Conservation (phyloP, 108 stramenopile genomes). For the Fragilaria crotonensis region DNA sequence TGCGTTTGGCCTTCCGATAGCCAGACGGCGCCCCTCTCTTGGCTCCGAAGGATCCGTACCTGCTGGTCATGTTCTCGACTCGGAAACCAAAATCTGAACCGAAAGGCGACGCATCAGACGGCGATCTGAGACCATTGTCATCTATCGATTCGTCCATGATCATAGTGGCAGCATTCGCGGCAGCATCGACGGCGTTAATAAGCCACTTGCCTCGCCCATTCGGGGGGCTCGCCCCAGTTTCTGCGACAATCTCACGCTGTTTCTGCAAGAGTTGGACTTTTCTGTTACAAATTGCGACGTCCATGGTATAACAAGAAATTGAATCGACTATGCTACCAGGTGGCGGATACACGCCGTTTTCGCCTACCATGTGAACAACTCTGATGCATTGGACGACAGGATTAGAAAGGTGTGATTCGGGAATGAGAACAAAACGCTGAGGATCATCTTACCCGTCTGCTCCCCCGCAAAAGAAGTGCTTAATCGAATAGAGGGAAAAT, state of each 20-base stretch:
- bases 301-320: slow-evolving; percentile 72
- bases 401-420: too few relatives aligned
- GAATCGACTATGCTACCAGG: slow-evolving; percentile 68
- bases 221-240: slow-evolving; percentile 36
- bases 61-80: slow-evolving; percentile 43
- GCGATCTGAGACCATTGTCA: slow-evolving; percentile 30
- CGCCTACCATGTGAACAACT: too few relatives aligned
- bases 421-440: too few relatives aligned
- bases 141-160: slow-evolving; percentile 48
- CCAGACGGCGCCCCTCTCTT: too few relatives aligned
- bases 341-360: slow-evolving; percentile 22
- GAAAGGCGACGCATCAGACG: not conserved
- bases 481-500: slow-evolving; percentile 38
- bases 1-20: too few relatives aligned
- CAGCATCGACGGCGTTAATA: slow-evolving; percentile 19
- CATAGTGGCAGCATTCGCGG: slow-evolving; percentile 26
- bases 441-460: too few relatives aligned
- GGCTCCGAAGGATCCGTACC: slow-evolving; percentile 35
- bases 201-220: slow-evolving; percentile 51
- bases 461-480: slow-evolving; percentile 12
- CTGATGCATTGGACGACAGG: too few relatives aligned
- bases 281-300: slow-evolving; percentile 59
- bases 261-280: slow-evolving; percentile 45
- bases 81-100: slow-evolving; percentile 10
- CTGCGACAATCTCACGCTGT: slow-evolving; percentile 54